Evolutionary conservation across 257 asterid genomes (phyloP).

Genomic region (Misopates orontium): DNA sequence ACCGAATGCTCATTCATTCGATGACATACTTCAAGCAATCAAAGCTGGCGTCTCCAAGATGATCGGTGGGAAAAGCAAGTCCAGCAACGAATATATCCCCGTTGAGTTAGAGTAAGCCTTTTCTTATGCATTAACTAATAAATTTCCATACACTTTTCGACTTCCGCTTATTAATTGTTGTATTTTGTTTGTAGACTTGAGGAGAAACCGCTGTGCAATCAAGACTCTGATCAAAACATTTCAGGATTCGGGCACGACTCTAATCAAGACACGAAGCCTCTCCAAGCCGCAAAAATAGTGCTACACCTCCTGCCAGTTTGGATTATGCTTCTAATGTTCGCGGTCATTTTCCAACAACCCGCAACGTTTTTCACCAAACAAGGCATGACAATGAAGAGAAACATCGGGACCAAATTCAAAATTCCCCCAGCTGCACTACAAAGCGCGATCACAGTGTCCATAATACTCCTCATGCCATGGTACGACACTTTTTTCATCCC

Average conservation of each 20-base stretch:
- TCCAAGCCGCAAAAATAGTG: conserved; percentile 44
- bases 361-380: conserved; percentile 95
- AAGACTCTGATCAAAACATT: conserved; percentile 27
- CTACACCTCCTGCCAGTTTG: conserved; percentile 73
- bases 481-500: conserved; percentile 76
- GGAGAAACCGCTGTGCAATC: conserved; percentile 37
- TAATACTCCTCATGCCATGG: conserved; percentile 75
- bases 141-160: not conserved
- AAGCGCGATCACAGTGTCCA: conserved; percentile 82
- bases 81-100: conserved; percentile 28
- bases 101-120: conserved; percentile 77
- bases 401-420: conserved; percentile 57
- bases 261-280: conserved; percentile 27
- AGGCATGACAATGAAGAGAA: conserved; percentile 85
- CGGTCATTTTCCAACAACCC: conserved; percentile 91
- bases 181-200: conserved; percentile 51
- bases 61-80: conserved; percentile 29
- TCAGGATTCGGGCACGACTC: conserved; percentile 15
- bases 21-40: conserved; percentile 35
- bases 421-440: conserved; percentile 98
- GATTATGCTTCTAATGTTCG: conserved; percentile 79
- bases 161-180: not conserved
- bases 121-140: not conserved
- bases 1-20: conserved; percentile 34
- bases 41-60: conserved; percentile 47